Base-by-base conservation (phyloP, 2,329 filamentous ascomycete species). In the Rhytidhysteron rufulum region DNA sequence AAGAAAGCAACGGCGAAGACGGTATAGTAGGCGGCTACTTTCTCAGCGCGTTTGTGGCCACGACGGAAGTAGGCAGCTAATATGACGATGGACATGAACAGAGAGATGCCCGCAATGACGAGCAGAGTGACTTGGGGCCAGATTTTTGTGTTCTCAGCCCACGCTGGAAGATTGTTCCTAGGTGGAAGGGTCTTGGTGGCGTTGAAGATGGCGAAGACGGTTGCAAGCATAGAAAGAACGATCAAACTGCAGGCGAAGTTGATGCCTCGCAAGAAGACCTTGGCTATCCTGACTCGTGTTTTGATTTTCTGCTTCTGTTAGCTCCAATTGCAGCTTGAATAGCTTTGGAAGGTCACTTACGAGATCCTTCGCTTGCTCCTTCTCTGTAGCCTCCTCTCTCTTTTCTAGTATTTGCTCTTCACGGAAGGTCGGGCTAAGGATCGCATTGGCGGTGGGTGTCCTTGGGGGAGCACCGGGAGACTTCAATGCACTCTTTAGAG, bases 241-340 rank as follows among this genome's bases (percentile, higher is more conserved):
- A 98, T 96, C 45, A 97, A 77, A 65, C 87, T 91, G 75, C 93
- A 98, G 67, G 88, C 89, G 68, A 98, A 97, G 76, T 91, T 96
- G 70, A 97, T 86, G 41, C 88, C 85, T 50, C 93, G 85, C n/a
- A 98, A 82, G 47, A 95, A 80, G 55, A 97, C 84, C 73, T 98
- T 98, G 53, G 91, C 93, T 67, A 97, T 77, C 34, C 93, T 83
- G 24, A 97, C 90, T 52, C 88, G 82, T 25, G 84, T 84, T 72
- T 96, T 97, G 65, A 95, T 80, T 84, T 86, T 94, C 91, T 95
- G 61, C 34, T 43, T 54, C 58, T 47, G 64, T 75, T 65, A 74
- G 62, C 17, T 9, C n/a, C 24, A 16, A 11, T 24, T 13, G 21
- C 21, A 2, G 15, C 6, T 11, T n/a, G 17, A 7, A 19, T 18